Percentiles rank a stretch among this genome's conserved stretches.
Conservation (phyloP, 768 basidiomycete genomes). For the Trametes gibbosa region DNA sequence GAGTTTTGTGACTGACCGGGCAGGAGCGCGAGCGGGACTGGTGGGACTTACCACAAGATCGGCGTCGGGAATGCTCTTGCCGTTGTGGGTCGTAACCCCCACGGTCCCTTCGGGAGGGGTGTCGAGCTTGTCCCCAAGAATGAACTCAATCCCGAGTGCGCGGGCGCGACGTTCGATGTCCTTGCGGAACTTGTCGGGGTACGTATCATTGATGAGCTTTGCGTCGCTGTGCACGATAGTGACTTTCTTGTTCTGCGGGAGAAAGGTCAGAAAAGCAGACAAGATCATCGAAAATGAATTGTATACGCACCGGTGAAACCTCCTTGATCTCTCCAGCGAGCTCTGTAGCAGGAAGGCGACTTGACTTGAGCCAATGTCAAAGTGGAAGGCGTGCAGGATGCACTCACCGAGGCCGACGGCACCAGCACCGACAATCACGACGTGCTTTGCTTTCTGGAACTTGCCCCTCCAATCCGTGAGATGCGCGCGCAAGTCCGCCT, state of each 20-base stretch:
- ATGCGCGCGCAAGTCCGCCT: slow-evolving; percentile 22
- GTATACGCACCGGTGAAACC: slow-evolving; percentile 35
- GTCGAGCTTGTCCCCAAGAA: slow-evolving; percentile 54
- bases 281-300: not conserved
- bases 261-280: not conserved
- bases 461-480: slow-evolving; percentile 32
- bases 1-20: not conserved
- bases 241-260: slow-evolving; percentile 42
- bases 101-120: slow-evolving; percentile 36
- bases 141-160: slow-evolving; percentile 45
- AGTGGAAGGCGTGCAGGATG: not conserved
- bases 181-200: slow-evolving; percentile 53
- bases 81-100: slow-evolving; percentile 48
- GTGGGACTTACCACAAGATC: slow-evolving; percentile 54
- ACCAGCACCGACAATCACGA: slow-evolving; percentile 38
- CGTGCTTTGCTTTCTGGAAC: slow-evolving; percentile 30
- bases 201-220: slow-evolving; percentile 54
- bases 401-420: slow-evolving; percentile 42
- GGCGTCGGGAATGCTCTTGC: slow-evolving; percentile 43
- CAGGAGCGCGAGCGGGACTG: not conserved
- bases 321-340: slow-evolving; percentile 45
- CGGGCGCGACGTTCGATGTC: slow-evolving; percentile 41
- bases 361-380: not conserved
- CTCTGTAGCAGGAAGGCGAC: slow-evolving; percentile 31
- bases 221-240: slow-evolving; percentile 59